A percentile compares a stretch with the other conserved stretches of the same genome.
Conservation (phyloP, 495 filamentous ascomycete species). For the Annulohypoxylon bovei region DNA sequence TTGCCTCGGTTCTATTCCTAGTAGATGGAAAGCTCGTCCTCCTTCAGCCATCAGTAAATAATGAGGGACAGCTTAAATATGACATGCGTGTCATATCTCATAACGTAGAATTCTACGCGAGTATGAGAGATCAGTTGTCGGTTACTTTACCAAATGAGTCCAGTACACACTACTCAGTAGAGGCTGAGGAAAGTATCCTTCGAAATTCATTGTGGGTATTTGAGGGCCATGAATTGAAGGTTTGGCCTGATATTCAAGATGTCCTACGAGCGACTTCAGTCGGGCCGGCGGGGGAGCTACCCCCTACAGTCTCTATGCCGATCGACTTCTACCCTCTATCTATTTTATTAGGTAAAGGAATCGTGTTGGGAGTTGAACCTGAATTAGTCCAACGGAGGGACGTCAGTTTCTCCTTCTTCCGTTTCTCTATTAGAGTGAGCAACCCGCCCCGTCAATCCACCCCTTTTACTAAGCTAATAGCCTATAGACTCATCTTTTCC, state of each 20-base stretch:
- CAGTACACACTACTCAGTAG: conserved; percentile 34
- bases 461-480: conserved; percentile 34
- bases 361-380: conserved; percentile 89
- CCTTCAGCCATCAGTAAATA: conserved; percentile 82
- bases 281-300: conserved; percentile 68
- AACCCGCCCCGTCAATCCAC: not conserved
- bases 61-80: conserved; percentile 86
- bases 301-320: conserved; percentile 69
- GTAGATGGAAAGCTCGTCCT: conserved; percentile 96
- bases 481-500: conserved; percentile 82
- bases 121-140: conserved; percentile 86
- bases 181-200: conserved; percentile 63
- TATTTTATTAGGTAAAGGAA: conserved; percentile 80
- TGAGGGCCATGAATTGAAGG: conserved; percentile 81
- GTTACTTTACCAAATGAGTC: conserved; percentile 41
- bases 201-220: conserved; percentile 95
- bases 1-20: conserved; percentile 91
- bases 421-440: conserved; percentile 81
- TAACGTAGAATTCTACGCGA: conserved; percentile 92
- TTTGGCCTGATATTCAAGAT: conserved; percentile 92
- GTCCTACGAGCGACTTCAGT: conserved; percentile 73
- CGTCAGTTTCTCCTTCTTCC: conserved; percentile 84
- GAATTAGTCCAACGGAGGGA: conserved; percentile 93
- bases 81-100: conserved; percentile 97
- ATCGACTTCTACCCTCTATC: conserved; percentile 97